Conservation (phyloP, 2,329 filamentous ascomycete species). For the Talaromyces sp. region DNA sequence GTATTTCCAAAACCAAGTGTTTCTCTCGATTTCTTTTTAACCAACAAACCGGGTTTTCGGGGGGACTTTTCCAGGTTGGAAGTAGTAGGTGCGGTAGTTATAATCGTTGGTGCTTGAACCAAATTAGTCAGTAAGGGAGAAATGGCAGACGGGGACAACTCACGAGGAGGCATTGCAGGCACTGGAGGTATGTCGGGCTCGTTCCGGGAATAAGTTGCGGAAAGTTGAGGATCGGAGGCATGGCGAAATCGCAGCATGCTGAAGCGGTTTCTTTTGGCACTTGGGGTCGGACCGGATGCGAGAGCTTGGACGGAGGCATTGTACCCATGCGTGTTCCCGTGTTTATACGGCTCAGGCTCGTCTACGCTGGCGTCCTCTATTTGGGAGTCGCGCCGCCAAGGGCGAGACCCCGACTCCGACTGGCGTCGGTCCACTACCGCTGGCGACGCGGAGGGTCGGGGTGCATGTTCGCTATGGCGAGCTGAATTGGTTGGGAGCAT, state of each 20-base stretch:
- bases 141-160: conserved; percentile 14
- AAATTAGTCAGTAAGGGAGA: background rate
- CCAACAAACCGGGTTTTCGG: conserved; percentile 36
- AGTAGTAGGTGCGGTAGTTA: conserved; percentile 83
- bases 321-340: background rate
- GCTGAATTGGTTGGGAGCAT: conserved; percentile 21
- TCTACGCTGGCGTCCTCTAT: conserved; percentile 14
- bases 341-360: conserved; percentile 1
- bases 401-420: conserved; percentile 30
- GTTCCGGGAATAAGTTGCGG: conserved; percentile 62
- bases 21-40: conserved; percentile 28
- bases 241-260: conserved; percentile 78
- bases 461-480: conserved; percentile 32
- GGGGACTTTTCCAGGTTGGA: conserved; percentile 47
- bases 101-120: conserved; percentile 59
- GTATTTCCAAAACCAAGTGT: conserved; percentile 18
- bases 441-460: conserved; percentile 25
- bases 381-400: conserved; percentile 7
- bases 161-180: conserved; percentile 33
- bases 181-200: conserved; percentile 47
- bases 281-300: background rate
- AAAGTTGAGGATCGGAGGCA: conserved; percentile 87
- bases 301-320: background rate
- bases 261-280: conserved; percentile 43
- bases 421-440: conserved; percentile 21